Evolutionary conservation across 2,329 filamentous ascomycete genomes (phyloP), one percentile per base, ranked within the genome.

Genomic region (Hypoxylon sp.): DNA sequence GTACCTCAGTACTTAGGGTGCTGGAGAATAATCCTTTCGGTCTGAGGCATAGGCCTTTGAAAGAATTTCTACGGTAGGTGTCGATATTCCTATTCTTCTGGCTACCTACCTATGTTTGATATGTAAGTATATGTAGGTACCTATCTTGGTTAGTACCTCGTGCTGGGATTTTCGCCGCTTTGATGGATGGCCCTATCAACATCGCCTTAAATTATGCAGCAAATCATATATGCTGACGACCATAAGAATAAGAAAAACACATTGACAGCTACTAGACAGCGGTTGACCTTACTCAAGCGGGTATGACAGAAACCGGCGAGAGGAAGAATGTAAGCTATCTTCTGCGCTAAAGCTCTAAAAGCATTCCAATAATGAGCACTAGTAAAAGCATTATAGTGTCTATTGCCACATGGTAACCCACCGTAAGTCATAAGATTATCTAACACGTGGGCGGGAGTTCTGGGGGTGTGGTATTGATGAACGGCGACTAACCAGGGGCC

Each of bases 401-500:
- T 44, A 44, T 8, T 44, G 39, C 39, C 39, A 44, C 39, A 44
- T 44, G 39, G 39, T 44, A 44, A 42, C 37, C 37, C n/a, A 42
- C 37, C 14, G 37, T 17, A 37, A 42, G 39, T 44, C 39, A 22
- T 19, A 22, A 44, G 17, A 44, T 19, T 19, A 44, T 10, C 44
- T 50, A 17, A 50, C 24, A 50, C 13, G 47, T 50, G 47, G 26
- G 47, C 9, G 26, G 26, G 47, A 50, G 29, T 67, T 62, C 47
- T 62, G 61, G 51, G 52, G 55, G 63, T 70, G 68, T 65, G 65
- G 46, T 39, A 70, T 68, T 70, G 62, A 53, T 68, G 55, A 37
- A 68, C 68, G 68, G 65, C 65, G 68, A 70, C 55, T 65, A 19
- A 70, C 68, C 55, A 70, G 68, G 68, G 68, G 22, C n/a, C 35